These are phyloP conservation scores for Delonix regia DNA, from an alignment of 306 rosid genomes.

Conservation along the genomic window DNA sequence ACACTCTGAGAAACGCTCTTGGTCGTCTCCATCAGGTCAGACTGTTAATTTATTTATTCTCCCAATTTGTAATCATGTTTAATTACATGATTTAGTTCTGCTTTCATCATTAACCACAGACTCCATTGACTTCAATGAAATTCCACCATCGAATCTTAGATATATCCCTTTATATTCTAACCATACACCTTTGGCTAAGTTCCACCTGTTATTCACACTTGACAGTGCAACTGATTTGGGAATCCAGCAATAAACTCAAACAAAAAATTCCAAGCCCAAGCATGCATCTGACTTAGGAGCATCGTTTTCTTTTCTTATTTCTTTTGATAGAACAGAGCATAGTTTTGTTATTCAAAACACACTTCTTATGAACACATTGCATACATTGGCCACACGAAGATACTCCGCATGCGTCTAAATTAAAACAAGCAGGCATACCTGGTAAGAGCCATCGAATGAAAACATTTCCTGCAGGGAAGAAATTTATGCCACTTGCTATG, in stretches of 20 bases:
- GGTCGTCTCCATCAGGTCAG: too few relatives aligned
- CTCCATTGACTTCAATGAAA: constrained; percentile 34
- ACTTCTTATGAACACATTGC: constrained; percentile 52
- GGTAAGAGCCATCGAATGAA: constrained; percentile 46
- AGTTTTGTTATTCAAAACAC: constrained; percentile 40
- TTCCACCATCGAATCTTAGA: constrained; percentile 41
- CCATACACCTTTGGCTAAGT: constrained; percentile 31
- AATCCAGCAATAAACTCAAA: constrained; percentile 71
- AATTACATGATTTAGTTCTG: too few relatives aligned
- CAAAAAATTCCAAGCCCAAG: constrained; percentile 46
- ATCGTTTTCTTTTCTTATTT: neutral
- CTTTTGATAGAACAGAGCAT: neutral
- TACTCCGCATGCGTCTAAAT: constrained; percentile 29
- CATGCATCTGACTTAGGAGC: constrained; percentile 53
- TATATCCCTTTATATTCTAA: constrained; percentile 30
- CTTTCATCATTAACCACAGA: constrained; percentile 49
- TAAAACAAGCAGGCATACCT: constrained; percentile 67
- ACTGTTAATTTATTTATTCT: too few relatives aligned
- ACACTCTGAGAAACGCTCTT: too few relatives aligned
- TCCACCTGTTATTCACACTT: constrained; percentile 24
- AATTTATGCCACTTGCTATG: constrained; percentile 76
- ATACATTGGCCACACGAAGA: constrained; percentile 44
- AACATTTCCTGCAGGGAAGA: constrained; percentile 66
- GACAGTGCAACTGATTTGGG: constrained; percentile 50
- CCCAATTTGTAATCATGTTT: too few relatives aligned